Conservation (phyloP, 2,329 filamentous ascomycete species). For the Trematosphaeria pertusa region DNA sequence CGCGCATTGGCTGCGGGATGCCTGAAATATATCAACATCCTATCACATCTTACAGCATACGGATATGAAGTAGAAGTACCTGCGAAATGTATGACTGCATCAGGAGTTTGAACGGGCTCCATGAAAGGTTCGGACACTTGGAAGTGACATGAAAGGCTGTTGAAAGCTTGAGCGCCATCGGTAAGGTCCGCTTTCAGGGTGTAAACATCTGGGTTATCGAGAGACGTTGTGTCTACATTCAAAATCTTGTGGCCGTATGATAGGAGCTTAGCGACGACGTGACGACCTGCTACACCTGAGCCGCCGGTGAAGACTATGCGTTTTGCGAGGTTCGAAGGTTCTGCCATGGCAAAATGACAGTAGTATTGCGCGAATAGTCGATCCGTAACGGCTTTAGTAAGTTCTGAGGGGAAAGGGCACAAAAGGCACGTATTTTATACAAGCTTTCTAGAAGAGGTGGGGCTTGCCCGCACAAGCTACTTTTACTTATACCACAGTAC, state of each 20-base stretch:
- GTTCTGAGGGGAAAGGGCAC: no score
- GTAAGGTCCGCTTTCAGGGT: conserved; percentile 64
- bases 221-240: conserved; percentile 59
- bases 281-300: conserved; percentile 55
- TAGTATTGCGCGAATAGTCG: neutral
- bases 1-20: conserved; percentile 63
- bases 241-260: conserved; percentile 60
- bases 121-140: conserved; percentile 53
- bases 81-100: conserved; percentile 68
- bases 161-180: conserved; percentile 62
- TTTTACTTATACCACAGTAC: no score
- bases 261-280: conserved; percentile 60
- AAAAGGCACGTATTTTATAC: no score
- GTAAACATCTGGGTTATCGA: conserved; percentile 55
- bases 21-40: no score
- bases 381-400: conserved; percentile 9
- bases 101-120: conserved; percentile 50
- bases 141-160: conserved; percentile 63
- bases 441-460: no score
- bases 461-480: conserved; percentile 23
- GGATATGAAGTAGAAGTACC: conserved; percentile 39
- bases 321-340: conserved; percentile 22
- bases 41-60: no score
- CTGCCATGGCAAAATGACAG: conserved; percentile 10
- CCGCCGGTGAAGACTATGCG: conserved; percentile 63